phyloP scores from a whole-genome alignment of 2,329 filamentous ascomycete genomes.

The Pseudogymnoascus sp. region DNA sequence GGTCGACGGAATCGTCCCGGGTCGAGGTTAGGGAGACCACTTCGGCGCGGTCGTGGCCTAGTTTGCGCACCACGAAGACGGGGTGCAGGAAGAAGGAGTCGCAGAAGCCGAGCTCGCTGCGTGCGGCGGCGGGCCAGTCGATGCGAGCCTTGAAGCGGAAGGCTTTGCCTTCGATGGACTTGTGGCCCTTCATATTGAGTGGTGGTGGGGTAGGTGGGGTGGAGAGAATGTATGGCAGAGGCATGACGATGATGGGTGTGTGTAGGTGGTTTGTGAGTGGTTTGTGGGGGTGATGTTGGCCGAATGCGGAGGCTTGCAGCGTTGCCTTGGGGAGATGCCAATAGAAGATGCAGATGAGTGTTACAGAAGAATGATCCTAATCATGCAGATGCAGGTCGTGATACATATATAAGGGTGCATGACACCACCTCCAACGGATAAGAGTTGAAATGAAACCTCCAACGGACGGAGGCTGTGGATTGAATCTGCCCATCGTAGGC shows the following conservation, averaged over 20 bases:
- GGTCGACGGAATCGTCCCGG: not conserved
- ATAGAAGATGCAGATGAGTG: conserved; percentile 1
- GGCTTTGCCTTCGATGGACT: conserved; percentile 3
- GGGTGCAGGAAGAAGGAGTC: not conserved
- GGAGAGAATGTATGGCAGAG: conserved; percentile 1
- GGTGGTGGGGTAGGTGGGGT: not conserved
- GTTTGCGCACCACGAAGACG: not conserved
- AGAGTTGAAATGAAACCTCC: not conserved
- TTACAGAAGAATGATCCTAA: conserved; percentile 7
- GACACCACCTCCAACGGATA: not conserved
- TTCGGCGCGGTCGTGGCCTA: not conserved
- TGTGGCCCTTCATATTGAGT: conserved; percentile 4
- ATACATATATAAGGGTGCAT: conserved; percentile 6
- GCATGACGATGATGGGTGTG: not conserved
- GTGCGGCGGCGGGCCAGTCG: not conserved
- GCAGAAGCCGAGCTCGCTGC: not conserved
- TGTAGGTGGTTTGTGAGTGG: not conserved
- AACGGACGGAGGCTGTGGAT: not conserved
- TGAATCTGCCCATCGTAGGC: conserved; percentile 2
- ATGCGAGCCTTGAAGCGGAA: conserved; percentile 1
- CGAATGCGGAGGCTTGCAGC: not conserved
- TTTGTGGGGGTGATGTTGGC: not conserved
- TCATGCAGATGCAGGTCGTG: conserved; percentile 3
- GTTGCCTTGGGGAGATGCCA: not conserved
- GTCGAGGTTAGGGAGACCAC: not conserved